Percentiles rank a stretch among this genome's conserved stretches.
phyloP scores from a whole-genome alignment of 1,284 basidiomycete genomes.

The Athelia psychrophila region DNA sequence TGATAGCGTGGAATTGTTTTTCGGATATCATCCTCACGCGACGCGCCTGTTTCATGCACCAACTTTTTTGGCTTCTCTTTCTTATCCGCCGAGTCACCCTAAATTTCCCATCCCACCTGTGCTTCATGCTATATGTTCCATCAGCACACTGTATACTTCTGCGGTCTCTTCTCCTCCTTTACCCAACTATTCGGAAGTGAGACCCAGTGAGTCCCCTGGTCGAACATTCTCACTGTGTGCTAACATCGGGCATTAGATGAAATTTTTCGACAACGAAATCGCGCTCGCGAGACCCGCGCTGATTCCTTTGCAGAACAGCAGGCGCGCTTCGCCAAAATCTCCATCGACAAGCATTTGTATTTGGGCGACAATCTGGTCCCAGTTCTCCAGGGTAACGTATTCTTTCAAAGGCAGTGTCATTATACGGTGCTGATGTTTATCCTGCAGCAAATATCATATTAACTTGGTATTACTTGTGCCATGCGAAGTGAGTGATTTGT shows the following conservation, averaged over 20 bases:
- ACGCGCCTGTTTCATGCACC: slow-evolving; percentile 60
- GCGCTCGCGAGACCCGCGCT: slow-evolving; percentile 41
- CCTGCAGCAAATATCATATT: slow-evolving; percentile 55
- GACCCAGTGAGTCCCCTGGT: slow-evolving; percentile 36
- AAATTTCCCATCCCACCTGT: slow-evolving; percentile 66
- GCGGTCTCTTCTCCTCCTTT: slow-evolving; percentile 52
- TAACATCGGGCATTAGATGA: slow-evolving; percentile 37
- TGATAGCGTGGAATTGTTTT: slow-evolving; percentile 66
- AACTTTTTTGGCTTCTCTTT: slow-evolving; percentile 63
- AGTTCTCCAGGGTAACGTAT: slow-evolving; percentile 57
- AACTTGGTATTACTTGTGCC: slow-evolving; percentile 70
- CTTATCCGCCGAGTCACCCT: slow-evolving; percentile 62
- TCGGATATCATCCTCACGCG: slow-evolving; percentile 69
- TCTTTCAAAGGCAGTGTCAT: not conserved
- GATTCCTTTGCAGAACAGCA: slow-evolving; percentile 71
- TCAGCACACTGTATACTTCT: slow-evolving; percentile 65
- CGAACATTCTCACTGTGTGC: not conserved
- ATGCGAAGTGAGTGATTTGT: slow-evolving; percentile 48
- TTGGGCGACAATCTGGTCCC: slow-evolving; percentile 57
- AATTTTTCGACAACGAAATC: slow-evolving; percentile 47
- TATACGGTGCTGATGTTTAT: slow-evolving; percentile 2
- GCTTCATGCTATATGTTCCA: slow-evolving; percentile 75
- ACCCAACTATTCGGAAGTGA: slow-evolving; percentile 43
- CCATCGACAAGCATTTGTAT: slow-evolving; percentile 45
- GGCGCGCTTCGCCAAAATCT: slow-evolving; percentile 51